A percentile compares a stretch with the other conserved stretches of the same genome.
phyloP scores from a whole-genome alignment of 371 early-diverging fungal genomes.

The Apophysomyces sp. region DNA sequence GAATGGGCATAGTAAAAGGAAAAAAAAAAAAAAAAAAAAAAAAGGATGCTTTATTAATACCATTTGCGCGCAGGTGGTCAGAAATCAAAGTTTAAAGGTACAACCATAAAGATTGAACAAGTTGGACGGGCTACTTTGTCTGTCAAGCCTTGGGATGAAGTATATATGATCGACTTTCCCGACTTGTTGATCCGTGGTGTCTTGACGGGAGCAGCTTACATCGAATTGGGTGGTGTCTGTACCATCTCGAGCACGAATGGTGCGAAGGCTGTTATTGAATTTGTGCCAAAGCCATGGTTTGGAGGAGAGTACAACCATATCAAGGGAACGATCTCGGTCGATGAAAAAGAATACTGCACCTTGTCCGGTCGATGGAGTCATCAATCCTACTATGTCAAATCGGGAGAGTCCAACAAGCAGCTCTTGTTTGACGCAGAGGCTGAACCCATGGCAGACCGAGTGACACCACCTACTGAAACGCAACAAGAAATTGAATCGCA shows the following conservation, averaged over 20 bases:
- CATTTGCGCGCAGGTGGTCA: slow-evolving; percentile 51
- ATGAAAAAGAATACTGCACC: slow-evolving; percentile 17
- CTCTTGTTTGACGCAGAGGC: slow-evolving; percentile 67
- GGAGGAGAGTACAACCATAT: slow-evolving; percentile 42
- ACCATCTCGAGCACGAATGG: slow-evolving; percentile 55
- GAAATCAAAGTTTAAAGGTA: slow-evolving; percentile 68
- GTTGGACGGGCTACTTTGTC: slow-evolving; percentile 55
- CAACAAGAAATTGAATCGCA: slow-evolving; percentile 58
- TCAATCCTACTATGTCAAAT: slow-evolving; percentile 38
- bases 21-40: no score
- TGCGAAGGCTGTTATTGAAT: slow-evolving; percentile 60
- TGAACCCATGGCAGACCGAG: slow-evolving; percentile 54
- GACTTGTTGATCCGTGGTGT: slow-evolving; percentile 62
- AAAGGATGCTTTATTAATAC: no score
- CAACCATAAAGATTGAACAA: slow-evolving; percentile 65
- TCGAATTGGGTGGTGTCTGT: slow-evolving; percentile 61
- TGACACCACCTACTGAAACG: slow-evolving; percentile 46
- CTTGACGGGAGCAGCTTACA: slow-evolving; percentile 60
- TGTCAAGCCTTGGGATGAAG: slow-evolving; percentile 46
- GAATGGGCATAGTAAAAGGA: no score
- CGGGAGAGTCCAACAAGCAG: slow-evolving; percentile 25
- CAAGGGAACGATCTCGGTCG: slow-evolving; percentile 27
- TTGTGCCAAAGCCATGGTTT: slow-evolving; percentile 50
- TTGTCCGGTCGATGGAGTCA: slow-evolving; percentile 62
- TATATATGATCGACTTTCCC: slow-evolving; percentile 62